Evolutionary conservation across 176 grass and related monocot genomes (phyloP), one percentile per base, ranked within the genome.

Genomic region (Neostapfia colusana): DNA sequence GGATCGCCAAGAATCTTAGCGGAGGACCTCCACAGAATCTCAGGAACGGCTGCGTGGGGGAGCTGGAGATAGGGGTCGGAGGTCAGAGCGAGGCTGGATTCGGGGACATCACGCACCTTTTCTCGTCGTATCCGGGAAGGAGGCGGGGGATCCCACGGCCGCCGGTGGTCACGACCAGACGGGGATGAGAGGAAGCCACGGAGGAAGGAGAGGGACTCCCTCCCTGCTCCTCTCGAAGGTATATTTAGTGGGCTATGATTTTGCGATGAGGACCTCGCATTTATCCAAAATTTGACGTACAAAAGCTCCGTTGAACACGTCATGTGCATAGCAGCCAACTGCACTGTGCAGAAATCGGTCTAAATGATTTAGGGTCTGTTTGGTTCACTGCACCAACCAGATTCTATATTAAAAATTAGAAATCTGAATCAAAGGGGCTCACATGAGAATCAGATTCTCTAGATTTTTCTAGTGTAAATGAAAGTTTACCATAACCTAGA

Each of bases 71-170:
- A 59, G 35, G 4, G 31, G 0, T 26, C 2, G 10, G 37, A n/a
- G 10, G 8, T 0, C 11, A 27, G 7, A 2, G 4, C 31, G 11
- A 8, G 40, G 65, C 4, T 5, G 10, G 66, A 78, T 71, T 78
- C 20, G 58, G 45, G 15, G 37, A 72, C 5, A 53, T 7, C 5
- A 71, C 82, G 74, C 74, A 84, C 82, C 82, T 78, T 54, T 48
- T 13, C 18, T 18, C 0, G 28, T 36, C 36, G 57, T 57, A 20
- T 31, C 4, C 82, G 43, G 43, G 31, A 40, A 36, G 48, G 21
- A 12, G 72, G 3, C 1, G n/a, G 65, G 73, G 17, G 57, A 57
- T 68, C 53, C 73, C 35, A 45, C 73, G 10, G 53, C 36, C 62
- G 31, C 48, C 79, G 16, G 69, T 53, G 80, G 23, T 74, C 69